Base-by-base conservation (phyloP, 2,329 filamentous ascomycete genomes). In the Calonectria pseudoreteaudii region DNA sequence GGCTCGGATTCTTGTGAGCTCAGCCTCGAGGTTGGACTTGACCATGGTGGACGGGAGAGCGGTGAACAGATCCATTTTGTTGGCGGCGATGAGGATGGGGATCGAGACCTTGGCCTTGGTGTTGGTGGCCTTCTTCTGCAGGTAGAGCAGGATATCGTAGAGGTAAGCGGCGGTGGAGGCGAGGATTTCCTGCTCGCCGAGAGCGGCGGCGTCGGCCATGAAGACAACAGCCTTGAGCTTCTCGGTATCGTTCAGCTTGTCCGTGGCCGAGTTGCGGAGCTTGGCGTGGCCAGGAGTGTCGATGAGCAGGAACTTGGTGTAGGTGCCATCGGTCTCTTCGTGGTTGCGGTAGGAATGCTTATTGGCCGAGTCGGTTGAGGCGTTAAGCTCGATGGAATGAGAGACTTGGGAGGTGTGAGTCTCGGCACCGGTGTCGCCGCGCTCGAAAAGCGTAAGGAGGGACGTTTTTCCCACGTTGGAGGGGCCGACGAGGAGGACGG, bases 251-350 rank as follows among this genome's bases (percentile, higher is more conserved):
- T 78, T 81, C 31, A 93, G 85, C 68, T 85, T 86, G 52, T 87
- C 84, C 72, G 94, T 87, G 4, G 94, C 92, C 77, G 91, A 88
- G 79, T 92, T 90, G 74, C 97, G 94, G 73, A 99, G 91, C 86
- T 99, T 99, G 80, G 95, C 95, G 86, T 99, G 97, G 49, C 97
- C 97, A 0, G 97, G 97, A 0, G 96, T 98, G 86, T 99, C 97
- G 81, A 94, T 87, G 41, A 98, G 87, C 50, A 94, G 87, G 83
- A 97, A 94, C 82, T 92, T 93, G 77, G 91, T 92, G 82, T 93
- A 92, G 66, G 85, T 86, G 71, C 89, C 87, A 69, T 87, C 86
- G 49, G 85, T 82, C 75, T 90, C 87, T 77, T 91, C 90, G 83
- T 91, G 90, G 81, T 92, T 88, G 71, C 87, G 86, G 85, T 87